These are phyloP conservation scores for Jamesozyma piceae DNA, from an alignment of 805 yeast genomes.

Conservation along the genomic window DNA sequence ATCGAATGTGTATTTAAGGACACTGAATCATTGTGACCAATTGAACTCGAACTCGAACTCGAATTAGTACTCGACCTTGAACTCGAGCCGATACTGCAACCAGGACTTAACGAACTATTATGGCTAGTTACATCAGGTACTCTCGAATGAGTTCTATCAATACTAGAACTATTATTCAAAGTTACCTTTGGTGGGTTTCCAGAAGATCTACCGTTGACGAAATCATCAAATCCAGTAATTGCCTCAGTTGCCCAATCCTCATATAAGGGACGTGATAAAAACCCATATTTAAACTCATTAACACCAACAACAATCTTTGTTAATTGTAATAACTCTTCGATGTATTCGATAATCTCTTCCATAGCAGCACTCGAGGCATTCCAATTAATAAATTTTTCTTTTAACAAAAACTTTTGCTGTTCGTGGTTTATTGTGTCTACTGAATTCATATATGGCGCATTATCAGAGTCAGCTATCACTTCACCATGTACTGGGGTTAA, in stretches of 20 bases:
- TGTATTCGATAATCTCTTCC: slow-evolving; percentile 41
- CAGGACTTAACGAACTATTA: neutral
- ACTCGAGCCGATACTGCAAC: neutral
- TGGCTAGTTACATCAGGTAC: neutral
- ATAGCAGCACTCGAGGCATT: slow-evolving; percentile 42
- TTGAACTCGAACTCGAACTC: neutral
- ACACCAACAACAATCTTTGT: slow-evolving; percentile 40
- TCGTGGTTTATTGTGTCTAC: neutral
- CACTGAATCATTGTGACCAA: neutral
- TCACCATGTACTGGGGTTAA: neutral
- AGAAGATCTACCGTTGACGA: slow-evolving; percentile 10
- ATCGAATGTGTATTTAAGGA: neutral
- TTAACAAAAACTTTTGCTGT: slow-evolving; percentile 21
- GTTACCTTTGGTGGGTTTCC: neutral
- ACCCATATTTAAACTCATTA: slow-evolving; percentile 42
- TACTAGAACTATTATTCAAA: neutral
- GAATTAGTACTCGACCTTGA: neutral
- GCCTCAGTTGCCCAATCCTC: slow-evolving; percentile 37
- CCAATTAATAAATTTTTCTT: slow-evolving; percentile 40
- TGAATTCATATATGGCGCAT: slow-evolving; percentile 5
- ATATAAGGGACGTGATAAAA: slow-evolving; percentile 39
- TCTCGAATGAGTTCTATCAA: neutral
- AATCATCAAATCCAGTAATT: slow-evolving; percentile 30
- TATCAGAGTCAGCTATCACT: neutral
- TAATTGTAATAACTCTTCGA: slow-evolving; percentile 38